Base-by-base conservation (phyloP, 257 asterid species). In the Capsicum rhomboideum region DNA sequence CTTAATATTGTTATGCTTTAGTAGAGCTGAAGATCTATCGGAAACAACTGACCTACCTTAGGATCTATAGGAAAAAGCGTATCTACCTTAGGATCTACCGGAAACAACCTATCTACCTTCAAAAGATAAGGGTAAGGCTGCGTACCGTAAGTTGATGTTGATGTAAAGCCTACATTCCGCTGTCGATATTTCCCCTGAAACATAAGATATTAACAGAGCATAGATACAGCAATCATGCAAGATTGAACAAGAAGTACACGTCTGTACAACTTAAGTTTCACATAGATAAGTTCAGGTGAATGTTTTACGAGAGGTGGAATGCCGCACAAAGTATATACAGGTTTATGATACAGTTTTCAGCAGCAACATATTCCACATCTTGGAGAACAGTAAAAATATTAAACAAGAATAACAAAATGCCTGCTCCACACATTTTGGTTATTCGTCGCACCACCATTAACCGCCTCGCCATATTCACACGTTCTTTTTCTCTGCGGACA, bases 261-360 rank as follows among this genome's bases (percentile, higher is more conserved):
- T 88, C 89, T 94, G 93, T 92, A 92, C 95, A 89, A 88, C 78
- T 89, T 86, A 7, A 82, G 80, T 66, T 89, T 86, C 89, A 89
- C 85, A 82, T 85, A 90, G 61, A 64, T 55, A 83, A 59, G 86
- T 29, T 88, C 88, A 84, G 80, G 6, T 64, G 54, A 83, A 56
- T 58, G 87, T 82, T 77, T 71, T 82, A 68, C 82, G 82, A 78
- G 69, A 79, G 86, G 84, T 88, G 31, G 85, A 79, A 86, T 78
- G 78, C 88, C 85, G 79, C 89, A 52, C 91, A 81, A 80, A 81
- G 87, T 93, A 92, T 92, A 85, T 92, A 93, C 96, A 93, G 84
- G 88, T 86, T 87, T 89, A 89, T 88, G 84, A 79, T 88, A 91
- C 94, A 94, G 54, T 52, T 85, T 28, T 34, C 40, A 34, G 40